Percentiles rank a stretch among this genome's conserved stretches.
Evolutionary conservation across 2,329 filamentous ascomycete species (phyloP).

Genomic region (Aspergillus nomiae): DNA sequence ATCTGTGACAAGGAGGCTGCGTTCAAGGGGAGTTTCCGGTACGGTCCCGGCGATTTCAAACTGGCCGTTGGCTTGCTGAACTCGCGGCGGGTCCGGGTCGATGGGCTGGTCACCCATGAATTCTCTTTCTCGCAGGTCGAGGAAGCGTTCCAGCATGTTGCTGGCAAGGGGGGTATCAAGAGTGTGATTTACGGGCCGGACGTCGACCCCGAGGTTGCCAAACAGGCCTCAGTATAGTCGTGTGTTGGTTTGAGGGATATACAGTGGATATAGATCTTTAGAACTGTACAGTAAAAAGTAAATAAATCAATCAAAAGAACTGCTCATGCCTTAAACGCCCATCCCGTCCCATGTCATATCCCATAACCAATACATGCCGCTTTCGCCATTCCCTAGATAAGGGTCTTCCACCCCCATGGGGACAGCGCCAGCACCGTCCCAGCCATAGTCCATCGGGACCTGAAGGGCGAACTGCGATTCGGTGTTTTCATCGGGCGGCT

Average conservation of each 20-base stretch:
- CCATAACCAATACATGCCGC: slow-evolving; percentile 35
- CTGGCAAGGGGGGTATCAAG: slow-evolving; percentile 64
- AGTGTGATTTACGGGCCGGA: slow-evolving; percentile 40
- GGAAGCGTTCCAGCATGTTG: slow-evolving; percentile 79
- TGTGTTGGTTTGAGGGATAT: background rate
- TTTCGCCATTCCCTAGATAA: slow-evolving; percentile 18
- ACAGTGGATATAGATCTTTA: background rate
- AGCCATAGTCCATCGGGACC: slow-evolving; percentile 9
- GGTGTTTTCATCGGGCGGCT: background rate
- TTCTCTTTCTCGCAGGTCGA: slow-evolving; percentile 79
- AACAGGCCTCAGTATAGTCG: slow-evolving; percentile 5
- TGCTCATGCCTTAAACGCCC: background rate
- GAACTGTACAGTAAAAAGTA: background rate
- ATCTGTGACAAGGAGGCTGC: slow-evolving; percentile 85
- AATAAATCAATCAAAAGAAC: background rate
- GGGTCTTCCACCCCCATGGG: slow-evolving; percentile 1
- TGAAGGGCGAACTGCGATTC: slow-evolving; percentile 8
- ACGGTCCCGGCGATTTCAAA: slow-evolving; percentile 80
- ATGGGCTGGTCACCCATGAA: slow-evolving; percentile 72
- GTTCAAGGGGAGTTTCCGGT: slow-evolving; percentile 81
- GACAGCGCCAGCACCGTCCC: slow-evolving; percentile 10
- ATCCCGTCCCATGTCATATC: slow-evolving; percentile 28
- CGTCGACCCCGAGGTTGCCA: slow-evolving; percentile 20
- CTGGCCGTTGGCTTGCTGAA: slow-evolving; percentile 68
- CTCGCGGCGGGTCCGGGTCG: slow-evolving; percentile 69